These are phyloP conservation scores for Globisporangium radiosum DNA, from an alignment of 352 stramenopile species.

Conservation along the genomic window DNA sequence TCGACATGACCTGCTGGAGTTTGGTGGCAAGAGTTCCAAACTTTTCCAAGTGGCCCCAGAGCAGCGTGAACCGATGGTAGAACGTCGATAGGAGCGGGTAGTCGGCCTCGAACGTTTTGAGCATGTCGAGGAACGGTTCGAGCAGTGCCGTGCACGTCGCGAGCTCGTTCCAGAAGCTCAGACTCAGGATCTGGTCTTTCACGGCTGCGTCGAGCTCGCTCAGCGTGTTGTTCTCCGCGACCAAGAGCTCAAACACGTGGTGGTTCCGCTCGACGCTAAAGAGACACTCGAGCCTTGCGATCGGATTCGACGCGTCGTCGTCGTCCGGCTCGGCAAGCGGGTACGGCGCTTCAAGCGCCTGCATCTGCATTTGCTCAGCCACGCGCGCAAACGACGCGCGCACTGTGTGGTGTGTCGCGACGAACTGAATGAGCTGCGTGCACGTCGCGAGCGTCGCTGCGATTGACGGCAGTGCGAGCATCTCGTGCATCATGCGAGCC, in stretches of 20 bases:
- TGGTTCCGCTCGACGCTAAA: constrained; percentile 48
- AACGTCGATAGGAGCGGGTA: constrained; percentile 62
- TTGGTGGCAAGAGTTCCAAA: constrained; percentile 38
- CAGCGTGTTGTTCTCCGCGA: constrained; percentile 43
- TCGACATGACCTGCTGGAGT: constrained; percentile 47
- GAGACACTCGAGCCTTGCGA: constrained; percentile 38
- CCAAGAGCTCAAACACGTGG: constrained; percentile 48
- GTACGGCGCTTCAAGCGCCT: constrained; percentile 31
- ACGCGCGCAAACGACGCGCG: constrained; percentile 41
- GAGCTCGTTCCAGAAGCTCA: constrained; percentile 54
- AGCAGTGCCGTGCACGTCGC: constrained; percentile 45
- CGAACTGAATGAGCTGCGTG: constrained; percentile 34
- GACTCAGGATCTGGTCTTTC: constrained; percentile 39
- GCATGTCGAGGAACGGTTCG: constrained; percentile 60
- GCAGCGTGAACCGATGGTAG: constrained; percentile 62
- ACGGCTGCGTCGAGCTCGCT: constrained; percentile 21
- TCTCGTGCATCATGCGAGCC: constrained; percentile 49
- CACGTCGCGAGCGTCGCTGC: constrained; percentile 31
- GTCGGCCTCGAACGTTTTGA: constrained; percentile 59
- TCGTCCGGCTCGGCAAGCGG: constrained; percentile 27
- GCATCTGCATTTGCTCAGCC: constrained; percentile 27
- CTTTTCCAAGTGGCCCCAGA: constrained; percentile 64
- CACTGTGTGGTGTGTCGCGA: constrained; percentile 37
- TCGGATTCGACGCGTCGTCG: constrained; percentile 12
- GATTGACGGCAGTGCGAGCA: constrained; percentile 38